A percentile compares a stretch with the other conserved stretches of the same genome.
These are phyloP conservation scores for Phytopythium kandeliae DNA, from an alignment of 352 stramenopile genomes.

Conservation along the genomic window DNA sequence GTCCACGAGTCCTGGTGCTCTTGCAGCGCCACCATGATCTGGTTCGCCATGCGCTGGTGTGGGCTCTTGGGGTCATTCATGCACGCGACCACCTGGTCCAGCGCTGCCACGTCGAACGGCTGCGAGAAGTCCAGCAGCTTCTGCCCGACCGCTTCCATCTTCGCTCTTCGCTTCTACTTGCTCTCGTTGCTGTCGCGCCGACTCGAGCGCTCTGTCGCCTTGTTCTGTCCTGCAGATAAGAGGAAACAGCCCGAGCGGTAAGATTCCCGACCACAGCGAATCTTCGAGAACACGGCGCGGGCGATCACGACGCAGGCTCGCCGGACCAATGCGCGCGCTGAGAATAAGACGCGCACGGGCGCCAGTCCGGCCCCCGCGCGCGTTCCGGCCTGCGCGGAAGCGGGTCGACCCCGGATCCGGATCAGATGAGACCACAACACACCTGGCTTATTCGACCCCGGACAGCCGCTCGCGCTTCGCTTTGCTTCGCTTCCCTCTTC, in stretches of 20 bases:
- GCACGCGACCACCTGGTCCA: conserved; percentile 96
- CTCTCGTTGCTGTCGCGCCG: neutral
- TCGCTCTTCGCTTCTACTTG: neutral
- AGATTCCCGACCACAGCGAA: neutral
- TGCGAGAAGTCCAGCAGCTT: conserved; percentile 93
- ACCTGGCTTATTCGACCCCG: too few species aligned
- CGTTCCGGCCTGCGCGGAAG: too few species aligned
- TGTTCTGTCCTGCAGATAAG: neutral
- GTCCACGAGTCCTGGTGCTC: conserved; percentile 92
- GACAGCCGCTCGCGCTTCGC: neutral
- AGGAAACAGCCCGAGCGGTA: neutral
- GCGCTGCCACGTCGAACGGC: conserved; percentile 93
- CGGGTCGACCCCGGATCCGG: too few species aligned
- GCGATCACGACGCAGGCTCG: neutral
- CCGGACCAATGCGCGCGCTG: neutral
- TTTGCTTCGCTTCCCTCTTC: too few species aligned
- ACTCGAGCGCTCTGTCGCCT: neutral
- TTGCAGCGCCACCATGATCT: conserved; percentile 93
- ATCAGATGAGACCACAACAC: too few species aligned
- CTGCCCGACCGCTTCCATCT: conserved; percentile 87
- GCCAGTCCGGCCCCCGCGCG: too few species aligned
- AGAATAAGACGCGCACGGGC: neutral
- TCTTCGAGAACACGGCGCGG: conserved; percentile 1
- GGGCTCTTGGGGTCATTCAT: conserved; percentile 95
- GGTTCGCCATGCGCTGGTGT: conserved; percentile 88